A percentile compares a stretch with the other conserved stretches of the same genome.
phyloP scores from a whole-genome alignment of 2,329 filamentous ascomycete genomes.

The Diaporthe caulivora region DNA sequence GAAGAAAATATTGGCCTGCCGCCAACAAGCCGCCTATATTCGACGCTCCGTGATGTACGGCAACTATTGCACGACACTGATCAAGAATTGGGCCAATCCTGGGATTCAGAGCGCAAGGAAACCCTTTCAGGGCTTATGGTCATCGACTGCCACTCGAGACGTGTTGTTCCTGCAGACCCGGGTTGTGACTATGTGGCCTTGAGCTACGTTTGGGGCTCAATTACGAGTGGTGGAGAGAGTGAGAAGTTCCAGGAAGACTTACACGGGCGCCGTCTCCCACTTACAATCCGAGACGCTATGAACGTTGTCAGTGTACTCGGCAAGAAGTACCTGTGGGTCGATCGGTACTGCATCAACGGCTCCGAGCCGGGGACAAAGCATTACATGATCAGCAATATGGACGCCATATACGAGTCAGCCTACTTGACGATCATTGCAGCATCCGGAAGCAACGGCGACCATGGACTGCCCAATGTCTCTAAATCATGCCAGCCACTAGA shows the following conservation, averaged over 20 bases:
- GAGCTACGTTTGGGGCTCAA: slow-evolving; percentile 2
- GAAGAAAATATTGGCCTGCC: background rate
- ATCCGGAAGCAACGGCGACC: background rate
- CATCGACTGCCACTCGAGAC: background rate
- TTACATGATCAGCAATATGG: background rate
- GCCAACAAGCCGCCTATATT: background rate
- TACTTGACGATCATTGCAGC: background rate
- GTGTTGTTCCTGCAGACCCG: background rate
- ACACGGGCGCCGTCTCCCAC: background rate
- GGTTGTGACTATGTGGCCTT: background rate
- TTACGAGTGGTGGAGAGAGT: fast-evolving
- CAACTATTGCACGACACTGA: background rate
- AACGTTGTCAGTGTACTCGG: background rate
- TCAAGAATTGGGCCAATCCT: too few species aligned
- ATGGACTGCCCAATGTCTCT: background rate
- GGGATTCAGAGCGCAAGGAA: too few species aligned
- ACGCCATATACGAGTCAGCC: background rate
- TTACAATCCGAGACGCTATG: background rate
- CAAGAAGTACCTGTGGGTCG: background rate
- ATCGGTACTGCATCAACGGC: background rate
- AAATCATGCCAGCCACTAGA: too few species aligned
- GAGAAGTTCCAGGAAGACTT: background rate
- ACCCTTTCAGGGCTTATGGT: background rate
- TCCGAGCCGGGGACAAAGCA: background rate
- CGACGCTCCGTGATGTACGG: background rate